These are phyloP conservation scores for Nemania sp. DNA, from an alignment of 2,329 filamentous ascomycete genomes.

Conservation along the genomic window DNA sequence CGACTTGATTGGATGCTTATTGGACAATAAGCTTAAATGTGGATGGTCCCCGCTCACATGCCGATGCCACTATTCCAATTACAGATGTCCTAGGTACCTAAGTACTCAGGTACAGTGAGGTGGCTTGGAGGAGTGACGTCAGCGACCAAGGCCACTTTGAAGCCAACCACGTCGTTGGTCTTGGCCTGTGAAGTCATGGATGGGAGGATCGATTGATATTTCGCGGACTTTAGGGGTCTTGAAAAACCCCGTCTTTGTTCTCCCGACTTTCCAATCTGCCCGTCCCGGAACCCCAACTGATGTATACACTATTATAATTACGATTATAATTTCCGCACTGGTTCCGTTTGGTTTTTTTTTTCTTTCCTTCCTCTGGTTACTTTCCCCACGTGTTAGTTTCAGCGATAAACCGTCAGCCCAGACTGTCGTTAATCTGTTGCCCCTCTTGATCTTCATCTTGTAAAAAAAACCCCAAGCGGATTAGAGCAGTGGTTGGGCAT, in stretches of 20 bases:
- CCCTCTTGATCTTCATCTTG: not conserved
- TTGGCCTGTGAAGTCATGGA: slow-evolving; percentile 24
- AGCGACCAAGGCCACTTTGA: not conserved
- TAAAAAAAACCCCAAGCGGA: not conserved
- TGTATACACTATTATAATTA: too few relatives aligned
- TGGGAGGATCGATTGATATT: not conserved
- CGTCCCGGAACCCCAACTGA: not conserved
- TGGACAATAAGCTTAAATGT: not conserved
- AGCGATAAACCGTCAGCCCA: too few relatives aligned
- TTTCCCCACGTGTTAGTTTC: too few relatives aligned
- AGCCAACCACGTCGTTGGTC: slow-evolving; percentile 5
- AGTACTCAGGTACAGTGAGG: too few relatives aligned
- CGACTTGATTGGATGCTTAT: not conserved
- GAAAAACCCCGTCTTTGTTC: slow-evolving; percentile 15
- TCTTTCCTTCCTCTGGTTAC: too few relatives aligned
- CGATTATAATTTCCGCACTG: too few relatives aligned
- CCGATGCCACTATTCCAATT: too few relatives aligned
- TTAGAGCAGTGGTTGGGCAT: not conserved
- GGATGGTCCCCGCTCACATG: not conserved
- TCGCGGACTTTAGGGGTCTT: slow-evolving; percentile 7
- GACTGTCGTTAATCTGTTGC: too few relatives aligned
- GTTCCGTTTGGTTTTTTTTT: too few relatives aligned
- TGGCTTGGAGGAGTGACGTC: slow-evolving; percentile 23
- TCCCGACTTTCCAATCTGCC: not conserved
- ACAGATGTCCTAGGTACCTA: not conserved